Percentiles rank a stretch among this genome's conserved stretches.
These are phyloP conservation scores for Cicer cuneatum DNA, from an alignment of 306 rosid species.

Conservation along the genomic window DNA sequence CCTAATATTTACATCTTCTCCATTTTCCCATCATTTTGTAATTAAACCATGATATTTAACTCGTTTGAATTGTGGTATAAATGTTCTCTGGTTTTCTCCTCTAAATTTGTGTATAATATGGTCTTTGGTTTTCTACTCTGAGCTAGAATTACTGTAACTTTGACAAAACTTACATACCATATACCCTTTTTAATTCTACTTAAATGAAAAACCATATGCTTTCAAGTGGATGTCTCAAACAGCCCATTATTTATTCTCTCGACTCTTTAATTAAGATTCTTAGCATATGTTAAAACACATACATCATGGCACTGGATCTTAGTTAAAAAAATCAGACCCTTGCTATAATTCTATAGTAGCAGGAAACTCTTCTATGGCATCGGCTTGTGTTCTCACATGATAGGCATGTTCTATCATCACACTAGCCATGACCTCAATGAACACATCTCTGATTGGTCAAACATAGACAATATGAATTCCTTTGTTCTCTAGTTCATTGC, in stretches of 20 bases:
- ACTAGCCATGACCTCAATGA: not conserved
- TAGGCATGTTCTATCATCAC: not conserved
- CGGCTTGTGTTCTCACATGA: not conserved
- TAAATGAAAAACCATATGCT: not conserved
- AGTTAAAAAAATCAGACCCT: not conserved
- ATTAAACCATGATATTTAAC: not conserved
- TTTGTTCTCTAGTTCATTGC: not conserved
- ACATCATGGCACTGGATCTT: not conserved
- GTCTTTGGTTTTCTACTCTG: not conserved
- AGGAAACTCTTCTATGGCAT: not conserved
- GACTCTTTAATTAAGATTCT: not conserved
- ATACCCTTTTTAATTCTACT: not conserved
- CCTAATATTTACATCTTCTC: not conserved
- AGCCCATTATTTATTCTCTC: not conserved
- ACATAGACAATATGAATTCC: not conserved
- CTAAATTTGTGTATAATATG: not conserved
- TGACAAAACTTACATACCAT: slow-evolving; percentile 3
- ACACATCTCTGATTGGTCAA: no score
- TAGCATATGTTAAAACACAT: not conserved
- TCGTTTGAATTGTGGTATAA: not conserved
- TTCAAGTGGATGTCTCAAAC: not conserved
- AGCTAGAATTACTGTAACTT: not conserved
- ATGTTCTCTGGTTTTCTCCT: not conserved
- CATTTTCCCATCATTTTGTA: not conserved
- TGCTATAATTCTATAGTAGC: not conserved